Evolutionary conservation across 1,284 basidiomycete species (phyloP).

Genomic region (Irpex sp.): DNA sequence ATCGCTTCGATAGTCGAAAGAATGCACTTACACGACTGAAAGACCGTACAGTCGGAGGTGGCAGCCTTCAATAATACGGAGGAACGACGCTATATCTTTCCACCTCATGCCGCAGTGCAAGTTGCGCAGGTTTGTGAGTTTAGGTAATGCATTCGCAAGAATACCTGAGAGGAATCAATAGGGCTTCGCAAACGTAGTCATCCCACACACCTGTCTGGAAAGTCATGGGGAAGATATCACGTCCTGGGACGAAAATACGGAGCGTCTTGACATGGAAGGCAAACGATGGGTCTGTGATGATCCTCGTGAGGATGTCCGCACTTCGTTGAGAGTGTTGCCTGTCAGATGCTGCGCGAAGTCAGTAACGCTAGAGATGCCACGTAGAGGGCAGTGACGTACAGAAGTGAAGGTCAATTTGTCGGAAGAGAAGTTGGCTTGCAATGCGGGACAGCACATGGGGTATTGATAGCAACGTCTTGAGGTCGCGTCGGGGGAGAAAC

Average conservation of each 20-base stretch:
- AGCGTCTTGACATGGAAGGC: constrained; percentile 55
- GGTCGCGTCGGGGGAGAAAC: constrained; percentile 60
- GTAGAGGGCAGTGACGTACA: constrained; percentile 17
- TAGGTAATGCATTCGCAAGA: constrained; percentile 64
- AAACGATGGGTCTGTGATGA: constrained; percentile 58
- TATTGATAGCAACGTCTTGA: constrained; percentile 59
- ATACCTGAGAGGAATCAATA: constrained; percentile 40
- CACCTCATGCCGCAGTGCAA: constrained; percentile 58
- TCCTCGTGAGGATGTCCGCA: constrained; percentile 65
- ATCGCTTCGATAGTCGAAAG: background rate
- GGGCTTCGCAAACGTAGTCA: background rate
- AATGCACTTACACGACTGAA: constrained; percentile 44
- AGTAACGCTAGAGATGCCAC: background rate
- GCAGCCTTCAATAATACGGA: constrained; percentile 47
- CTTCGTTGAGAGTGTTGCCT: constrained; percentile 58
- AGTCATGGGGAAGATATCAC: constrained; percentile 49
- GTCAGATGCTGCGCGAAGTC: constrained; percentile 31
- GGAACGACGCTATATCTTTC: constrained; percentile 48
- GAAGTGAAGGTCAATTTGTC: constrained; percentile 60
- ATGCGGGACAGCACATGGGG: constrained; percentile 66
- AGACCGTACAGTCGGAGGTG: constrained; percentile 51
- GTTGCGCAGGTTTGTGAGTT: constrained; percentile 52
- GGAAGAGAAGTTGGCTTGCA: constrained; percentile 64
- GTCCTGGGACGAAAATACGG: constrained; percentile 50
- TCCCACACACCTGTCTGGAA: constrained; percentile 56